Evolutionary conservation across 208 protist species (phyloP).

Genomic region (Trypanosoma cruzi): DNA sequence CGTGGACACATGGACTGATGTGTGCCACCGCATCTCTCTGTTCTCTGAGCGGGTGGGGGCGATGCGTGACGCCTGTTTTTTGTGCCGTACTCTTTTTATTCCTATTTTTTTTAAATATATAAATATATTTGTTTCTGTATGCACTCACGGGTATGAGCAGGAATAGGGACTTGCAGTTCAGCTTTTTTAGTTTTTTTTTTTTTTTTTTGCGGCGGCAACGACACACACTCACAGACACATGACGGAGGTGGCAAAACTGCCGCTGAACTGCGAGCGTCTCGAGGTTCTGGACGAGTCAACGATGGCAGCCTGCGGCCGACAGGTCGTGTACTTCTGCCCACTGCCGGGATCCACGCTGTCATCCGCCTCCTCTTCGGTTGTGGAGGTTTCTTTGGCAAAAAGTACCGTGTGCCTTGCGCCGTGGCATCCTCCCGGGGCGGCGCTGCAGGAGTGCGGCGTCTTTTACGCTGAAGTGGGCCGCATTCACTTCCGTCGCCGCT

Average conservation of each 20-base stretch:
- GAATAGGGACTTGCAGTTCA: no score
- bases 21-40: no score
- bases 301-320: conserved; percentile 44
- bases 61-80: not conserved
- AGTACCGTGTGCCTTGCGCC: conserved; percentile 33
- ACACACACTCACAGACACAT: conserved; percentile 9
- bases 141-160: not conserved
- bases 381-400: not conserved
- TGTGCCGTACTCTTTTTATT: conserved; percentile 16
- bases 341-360: not conserved
- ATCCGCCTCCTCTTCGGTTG: not conserved
- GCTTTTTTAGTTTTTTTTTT: not conserved
- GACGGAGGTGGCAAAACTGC: conserved; percentile 42
- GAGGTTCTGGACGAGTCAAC: conserved; percentile 31
- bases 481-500: conserved; percentile 19
- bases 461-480: conserved; percentile 10
- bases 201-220: not conserved
- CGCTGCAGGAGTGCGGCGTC: conserved; percentile 27
- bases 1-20: not conserved
- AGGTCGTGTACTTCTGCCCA: conserved; percentile 38
- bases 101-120: conserved; percentile 8
- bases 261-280: conserved; percentile 48
- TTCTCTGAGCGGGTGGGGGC: no score
- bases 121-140: no score
- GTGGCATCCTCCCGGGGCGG: conserved; percentile 43